These are phyloP conservation scores for Helicocarpus griseus DNA, from an alignment of 2,329 filamentous ascomycete species.

Conservation along the genomic window DNA sequence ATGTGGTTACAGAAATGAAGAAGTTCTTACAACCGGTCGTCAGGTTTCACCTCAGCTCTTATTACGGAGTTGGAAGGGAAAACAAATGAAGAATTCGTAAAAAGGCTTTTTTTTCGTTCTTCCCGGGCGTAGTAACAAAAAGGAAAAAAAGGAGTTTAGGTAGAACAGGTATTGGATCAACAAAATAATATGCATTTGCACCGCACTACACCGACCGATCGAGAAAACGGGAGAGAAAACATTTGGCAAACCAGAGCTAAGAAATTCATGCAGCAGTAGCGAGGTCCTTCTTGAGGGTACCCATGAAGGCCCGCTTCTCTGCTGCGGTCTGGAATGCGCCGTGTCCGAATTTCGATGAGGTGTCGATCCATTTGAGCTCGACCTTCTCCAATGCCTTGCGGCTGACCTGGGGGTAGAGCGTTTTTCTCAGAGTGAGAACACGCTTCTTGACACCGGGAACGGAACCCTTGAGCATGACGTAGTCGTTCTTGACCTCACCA, in stretches of 20 bases:
- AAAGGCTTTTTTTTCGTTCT: background rate
- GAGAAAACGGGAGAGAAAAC: background rate
- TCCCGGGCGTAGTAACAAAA: background rate
- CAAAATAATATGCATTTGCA: constrained; percentile 4
- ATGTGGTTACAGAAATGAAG: too few relatives aligned
- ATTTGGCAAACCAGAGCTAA: background rate
- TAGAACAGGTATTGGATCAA: constrained; percentile 3
- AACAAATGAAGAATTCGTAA: background rate
- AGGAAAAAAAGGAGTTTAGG: background rate
- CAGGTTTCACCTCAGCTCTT: background rate
- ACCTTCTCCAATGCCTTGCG: constrained; percentile 97
- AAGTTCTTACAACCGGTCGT: too few relatives aligned
- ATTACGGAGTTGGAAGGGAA: background rate
- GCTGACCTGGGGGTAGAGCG: constrained; percentile 95
- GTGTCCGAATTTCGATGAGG: constrained; percentile 99
- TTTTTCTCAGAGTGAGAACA: constrained; percentile 97
- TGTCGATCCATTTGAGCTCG: constrained; percentile 99
- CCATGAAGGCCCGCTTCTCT: constrained; percentile 96
- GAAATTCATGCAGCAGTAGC: constrained; percentile 28
- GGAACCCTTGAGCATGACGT: constrained; percentile 93
- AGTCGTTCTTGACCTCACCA: constrained; percentile 99
- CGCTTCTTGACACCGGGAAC: constrained; percentile 99
- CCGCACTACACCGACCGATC: constrained; percentile 5
- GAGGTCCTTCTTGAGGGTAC: constrained; percentile 99
- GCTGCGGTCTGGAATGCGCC: constrained; percentile 97